phyloP scores from a whole-genome alignment of 768 basidiomycete genomes.

The Tubosaeta sp. region DNA sequence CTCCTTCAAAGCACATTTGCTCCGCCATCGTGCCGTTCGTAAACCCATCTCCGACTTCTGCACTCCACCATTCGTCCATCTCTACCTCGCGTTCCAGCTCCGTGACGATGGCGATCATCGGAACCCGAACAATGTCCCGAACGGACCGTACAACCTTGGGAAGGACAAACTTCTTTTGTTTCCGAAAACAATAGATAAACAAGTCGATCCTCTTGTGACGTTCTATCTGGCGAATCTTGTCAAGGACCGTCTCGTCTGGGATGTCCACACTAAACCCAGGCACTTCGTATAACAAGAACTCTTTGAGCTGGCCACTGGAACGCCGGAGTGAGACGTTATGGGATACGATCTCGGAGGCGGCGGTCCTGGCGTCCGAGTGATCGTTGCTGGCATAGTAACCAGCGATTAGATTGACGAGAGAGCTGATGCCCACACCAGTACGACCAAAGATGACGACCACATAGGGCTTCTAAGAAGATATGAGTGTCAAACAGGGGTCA shows the following conservation, averaged over 20 bases:
- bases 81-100: slow-evolving; percentile 18
- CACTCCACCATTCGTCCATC: slow-evolving; percentile 33
- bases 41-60: neutral
- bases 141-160: slow-evolving; percentile 8
- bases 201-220: slow-evolving; percentile 15
- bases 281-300: slow-evolving; percentile 20
- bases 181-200: slow-evolving; percentile 24
- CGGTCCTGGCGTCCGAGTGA: slow-evolving; percentile 8
- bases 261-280: slow-evolving; percentile 15
- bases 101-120: slow-evolving; percentile 25
- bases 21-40: slow-evolving; percentile 32
- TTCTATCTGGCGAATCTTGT: slow-evolving; percentile 16
- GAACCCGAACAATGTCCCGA: slow-evolving; percentile 4
- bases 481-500: neutral
- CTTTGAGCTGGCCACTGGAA: neutral
- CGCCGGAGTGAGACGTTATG: neutral
- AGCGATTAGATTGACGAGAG: slow-evolving; percentile 25
- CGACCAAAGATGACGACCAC: slow-evolving; percentile 28
- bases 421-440: slow-evolving; percentile 28
- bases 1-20: slow-evolving; percentile 6
- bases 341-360: neutral
- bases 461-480: slow-evolving; percentile 5
- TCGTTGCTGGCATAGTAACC: slow-evolving; percentile 15
- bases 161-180: slow-evolving; percentile 13
- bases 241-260: slow-evolving; percentile 8